phyloP scores from a whole-genome alignment of 331 rosid species.

The Acacia concinna region DNA sequence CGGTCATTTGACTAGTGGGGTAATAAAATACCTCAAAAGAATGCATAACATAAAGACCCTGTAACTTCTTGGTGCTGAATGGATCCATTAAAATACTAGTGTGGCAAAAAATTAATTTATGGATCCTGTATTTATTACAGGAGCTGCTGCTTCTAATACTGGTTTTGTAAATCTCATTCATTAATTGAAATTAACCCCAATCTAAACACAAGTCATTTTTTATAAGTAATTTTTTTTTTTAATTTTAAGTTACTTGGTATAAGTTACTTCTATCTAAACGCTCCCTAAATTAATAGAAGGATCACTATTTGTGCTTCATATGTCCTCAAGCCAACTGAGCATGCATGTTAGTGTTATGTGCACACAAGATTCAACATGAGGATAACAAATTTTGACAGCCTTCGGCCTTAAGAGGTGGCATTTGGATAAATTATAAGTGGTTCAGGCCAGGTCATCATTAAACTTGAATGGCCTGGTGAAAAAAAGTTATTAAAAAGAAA shows the following conservation, averaged over 20 bases:
- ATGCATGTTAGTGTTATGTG: neutral
- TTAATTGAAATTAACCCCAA: conserved; percentile 35
- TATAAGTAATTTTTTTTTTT: no score
- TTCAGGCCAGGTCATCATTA: conserved; percentile 3
- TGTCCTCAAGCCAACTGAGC: conserved; percentile 6
- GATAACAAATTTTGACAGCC: neutral
- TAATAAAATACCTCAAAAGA: conserved; percentile 19
- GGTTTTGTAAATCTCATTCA: conserved; percentile 26
- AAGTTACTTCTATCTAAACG: no score
- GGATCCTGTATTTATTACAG: conserved; percentile 2
- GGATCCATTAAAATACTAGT: neutral
- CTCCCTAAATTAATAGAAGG: conserved; percentile 29
- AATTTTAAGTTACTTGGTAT: no score
- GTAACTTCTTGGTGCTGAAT: conserved; percentile 26
- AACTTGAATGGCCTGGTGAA: neutral
- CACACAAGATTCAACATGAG: conserved; percentile 8
- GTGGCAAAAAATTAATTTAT: conserved; percentile 7
- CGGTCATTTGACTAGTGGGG: conserved; percentile 17
- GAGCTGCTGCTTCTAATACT: conserved; percentile 20
- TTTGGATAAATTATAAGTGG: neutral
- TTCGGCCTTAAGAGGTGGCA: neutral
- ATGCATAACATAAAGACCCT: conserved; percentile 29
- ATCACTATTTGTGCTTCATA: conserved; percentile 25
- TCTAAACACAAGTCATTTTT: no score
- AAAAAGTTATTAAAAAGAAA: neutral